These are phyloP conservation scores for Entophlyctis luteolus DNA, from an alignment of 192 early-diverging fungal species.

Conservation along the genomic window DNA sequence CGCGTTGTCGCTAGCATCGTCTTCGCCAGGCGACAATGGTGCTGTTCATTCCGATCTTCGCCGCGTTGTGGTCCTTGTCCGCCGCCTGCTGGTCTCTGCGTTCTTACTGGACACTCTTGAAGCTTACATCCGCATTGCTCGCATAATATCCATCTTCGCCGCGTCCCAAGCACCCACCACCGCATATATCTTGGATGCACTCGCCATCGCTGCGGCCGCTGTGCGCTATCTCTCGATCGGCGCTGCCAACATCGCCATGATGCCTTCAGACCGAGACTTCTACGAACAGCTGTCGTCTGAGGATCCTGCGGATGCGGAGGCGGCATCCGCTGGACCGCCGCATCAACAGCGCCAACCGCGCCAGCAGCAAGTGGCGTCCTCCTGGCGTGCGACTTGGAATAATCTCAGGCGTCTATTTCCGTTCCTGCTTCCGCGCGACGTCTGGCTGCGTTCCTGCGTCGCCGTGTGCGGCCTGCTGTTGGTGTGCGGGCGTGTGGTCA, in stretches of 20 bases:
- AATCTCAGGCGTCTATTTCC: slow-evolving; percentile 65
- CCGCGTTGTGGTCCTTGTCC: too few species aligned
- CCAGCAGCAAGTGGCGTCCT: slow-evolving; percentile 6
- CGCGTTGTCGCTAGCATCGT: too few species aligned
- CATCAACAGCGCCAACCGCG: not conserved
- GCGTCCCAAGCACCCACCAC: too few species aligned
- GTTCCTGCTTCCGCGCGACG: slow-evolving; percentile 73
- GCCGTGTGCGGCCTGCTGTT: slow-evolving; percentile 67
- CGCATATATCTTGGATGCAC: too few species aligned
- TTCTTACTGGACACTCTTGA: too few species aligned
- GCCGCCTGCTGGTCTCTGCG: too few species aligned
- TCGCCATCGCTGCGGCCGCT: too few species aligned
- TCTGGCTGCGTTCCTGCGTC: slow-evolving; percentile 63
- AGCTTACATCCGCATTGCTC: too few species aligned
- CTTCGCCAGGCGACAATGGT: too few species aligned
- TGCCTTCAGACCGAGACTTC: not conserved
- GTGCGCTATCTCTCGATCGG: not conserved
- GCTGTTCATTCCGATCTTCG: too few species aligned
- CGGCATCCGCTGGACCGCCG: not conserved
- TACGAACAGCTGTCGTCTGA: not conserved
- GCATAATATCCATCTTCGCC: too few species aligned
- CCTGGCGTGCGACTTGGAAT: slow-evolving; percentile 22
- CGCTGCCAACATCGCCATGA: not conserved
- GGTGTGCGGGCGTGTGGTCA: slow-evolving; percentile 57
- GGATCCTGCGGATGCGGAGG: not conserved